Conservation (phyloP, 2,329 filamentous ascomycete genomes). For the Fusarium pseudoanthophilum region DNA sequence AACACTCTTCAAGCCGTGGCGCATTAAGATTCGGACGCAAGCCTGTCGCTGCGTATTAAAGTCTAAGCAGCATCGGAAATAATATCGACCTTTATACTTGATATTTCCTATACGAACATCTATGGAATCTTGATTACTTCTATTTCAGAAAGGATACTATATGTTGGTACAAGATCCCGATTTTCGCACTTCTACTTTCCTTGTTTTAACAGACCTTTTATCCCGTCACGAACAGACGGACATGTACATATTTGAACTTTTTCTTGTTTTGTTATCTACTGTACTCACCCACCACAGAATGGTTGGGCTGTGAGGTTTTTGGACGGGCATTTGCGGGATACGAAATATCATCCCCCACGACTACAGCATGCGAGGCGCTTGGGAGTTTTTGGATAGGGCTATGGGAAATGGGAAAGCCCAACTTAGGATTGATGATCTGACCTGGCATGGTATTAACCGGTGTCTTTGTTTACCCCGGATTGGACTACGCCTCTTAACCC, state of each 20-base stretch:
- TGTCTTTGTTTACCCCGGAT: constrained; percentile 22
- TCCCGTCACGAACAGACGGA: constrained; percentile 9
- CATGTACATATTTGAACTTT: constrained; percentile 17
- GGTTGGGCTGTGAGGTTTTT: constrained; percentile 12
- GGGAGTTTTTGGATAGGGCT: constrained; percentile 26
- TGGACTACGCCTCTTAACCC: constrained; percentile 21
- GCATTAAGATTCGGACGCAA: constrained; percentile 51
- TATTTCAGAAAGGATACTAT: constrained; percentile 1
- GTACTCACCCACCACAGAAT: neutral
- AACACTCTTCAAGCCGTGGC: constrained; percentile 47
- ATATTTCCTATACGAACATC: neutral
- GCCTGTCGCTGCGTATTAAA: constrained; percentile 52
- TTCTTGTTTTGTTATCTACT: constrained; percentile 23
- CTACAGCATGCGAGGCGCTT: constrained; percentile 38
- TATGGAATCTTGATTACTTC: neutral
- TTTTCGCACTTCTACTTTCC: constrained; percentile 17
- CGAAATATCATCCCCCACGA: constrained; percentile 10
- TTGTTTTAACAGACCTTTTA: constrained; percentile 34
- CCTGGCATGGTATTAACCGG: constrained; percentile 31
- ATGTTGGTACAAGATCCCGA: constrained; percentile 11
- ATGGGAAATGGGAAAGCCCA: constrained; percentile 12
- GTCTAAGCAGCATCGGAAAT: neutral
- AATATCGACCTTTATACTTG: neutral
- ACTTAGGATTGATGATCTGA: constrained; percentile 21
- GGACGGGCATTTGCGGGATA: constrained; percentile 22